Percentiles rank a stretch among this genome's conserved stretches.
phyloP scores from a whole-genome alignment of 2,329 filamentous ascomycete species.

The Aspergillus sp. region DNA sequence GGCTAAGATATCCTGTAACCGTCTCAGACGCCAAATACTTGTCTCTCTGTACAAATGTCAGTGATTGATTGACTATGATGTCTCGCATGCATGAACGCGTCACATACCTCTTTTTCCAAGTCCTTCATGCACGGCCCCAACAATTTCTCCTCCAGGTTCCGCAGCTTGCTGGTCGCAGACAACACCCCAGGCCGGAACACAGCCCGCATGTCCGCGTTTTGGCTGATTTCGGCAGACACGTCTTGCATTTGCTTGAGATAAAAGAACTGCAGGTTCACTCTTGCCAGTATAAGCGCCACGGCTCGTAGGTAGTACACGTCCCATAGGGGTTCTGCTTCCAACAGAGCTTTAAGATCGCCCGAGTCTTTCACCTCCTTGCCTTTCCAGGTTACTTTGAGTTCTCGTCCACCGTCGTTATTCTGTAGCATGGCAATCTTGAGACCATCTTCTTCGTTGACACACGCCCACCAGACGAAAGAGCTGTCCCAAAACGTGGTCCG shows the following conservation, averaged over 20 bases:
- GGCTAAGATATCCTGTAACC: slow-evolving; percentile 61
- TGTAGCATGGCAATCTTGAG: slow-evolving; percentile 74
- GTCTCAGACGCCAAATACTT: slow-evolving; percentile 55
- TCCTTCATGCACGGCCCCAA: slow-evolving; percentile 58
- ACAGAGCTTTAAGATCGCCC: slow-evolving; percentile 52
- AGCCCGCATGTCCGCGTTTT: slow-evolving; percentile 32
- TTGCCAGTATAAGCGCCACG: slow-evolving; percentile 66
- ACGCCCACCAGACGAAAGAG: slow-evolving; percentile 75
- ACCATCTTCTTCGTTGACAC: slow-evolving; percentile 89
- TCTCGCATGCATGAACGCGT: neutral
- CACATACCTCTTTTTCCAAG: slow-evolving; percentile 62
- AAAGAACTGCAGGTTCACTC: slow-evolving; percentile 65
- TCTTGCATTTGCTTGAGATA: slow-evolving; percentile 41
- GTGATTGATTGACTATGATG: neutral
- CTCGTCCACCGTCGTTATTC: slow-evolving; percentile 63
- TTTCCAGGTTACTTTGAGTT: slow-evolving; percentile 75
- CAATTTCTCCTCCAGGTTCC: slow-evolving; percentile 63
- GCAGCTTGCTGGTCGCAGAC: slow-evolving; percentile 52
- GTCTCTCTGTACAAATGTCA: slow-evolving; percentile 48
- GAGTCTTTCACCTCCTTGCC: slow-evolving; percentile 62
- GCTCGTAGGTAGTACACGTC: slow-evolving; percentile 76
- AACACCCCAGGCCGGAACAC: slow-evolving; percentile 40
- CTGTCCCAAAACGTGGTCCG: slow-evolving; percentile 61
- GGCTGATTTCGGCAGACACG: slow-evolving; percentile 29
- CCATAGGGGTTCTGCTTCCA: slow-evolving; percentile 61